Evolutionary conservation across 768 basidiomycete species (phyloP), one percentile per base, ranked within the genome.

Genomic region (Rhizopogon roseolus): DNA sequence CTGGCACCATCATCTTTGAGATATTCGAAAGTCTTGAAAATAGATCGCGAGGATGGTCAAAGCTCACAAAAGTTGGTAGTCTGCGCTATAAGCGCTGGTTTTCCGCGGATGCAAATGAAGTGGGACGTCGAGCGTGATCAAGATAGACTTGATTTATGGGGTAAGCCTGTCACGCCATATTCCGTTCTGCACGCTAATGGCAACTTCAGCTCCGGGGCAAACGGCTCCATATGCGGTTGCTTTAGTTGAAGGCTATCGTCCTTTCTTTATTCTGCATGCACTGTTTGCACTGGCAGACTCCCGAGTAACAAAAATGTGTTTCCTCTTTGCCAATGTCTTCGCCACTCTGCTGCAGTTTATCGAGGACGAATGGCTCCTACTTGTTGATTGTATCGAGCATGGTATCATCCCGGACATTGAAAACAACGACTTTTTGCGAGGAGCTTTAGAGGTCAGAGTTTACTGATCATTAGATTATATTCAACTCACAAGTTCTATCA

Each of bases 231-330:
- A 40, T 36, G 64, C 62, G 5, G 59, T 57, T 8, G 57, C 60
- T 11, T 40, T 53, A 7, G 53, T 66, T 0, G 25, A 34, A 9
- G n/a, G 57, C 11, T 42, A 59, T 39, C 58, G 57, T 2, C 59
- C 64, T 3, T 64, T 62, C 37, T 27, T 62, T 6, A 32, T 59
- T 25, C 58, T 66, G 5, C 59, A 64, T n/a, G 60, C 58, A 9
- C 54, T 64, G 5, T 65, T 65, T 49, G 58, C 57, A 44, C 54
- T 65, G 9, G 39, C 46, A 6, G 34, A 28, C 25, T 40, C 38
- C n/a, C 29, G 54, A 5, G 3, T 66, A 10, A 14, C 17, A 1
- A 19, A 1, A 4, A 53, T 65, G 19, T 2, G 2, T 1, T 14
- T 46, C 13, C 25, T 52, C 1, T 60, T 62, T 8, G 40, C 50